Evolutionary conservation across 352 stramenopile genomes (phyloP).

Genomic region (Globisporangium sylvaticum): DNA sequence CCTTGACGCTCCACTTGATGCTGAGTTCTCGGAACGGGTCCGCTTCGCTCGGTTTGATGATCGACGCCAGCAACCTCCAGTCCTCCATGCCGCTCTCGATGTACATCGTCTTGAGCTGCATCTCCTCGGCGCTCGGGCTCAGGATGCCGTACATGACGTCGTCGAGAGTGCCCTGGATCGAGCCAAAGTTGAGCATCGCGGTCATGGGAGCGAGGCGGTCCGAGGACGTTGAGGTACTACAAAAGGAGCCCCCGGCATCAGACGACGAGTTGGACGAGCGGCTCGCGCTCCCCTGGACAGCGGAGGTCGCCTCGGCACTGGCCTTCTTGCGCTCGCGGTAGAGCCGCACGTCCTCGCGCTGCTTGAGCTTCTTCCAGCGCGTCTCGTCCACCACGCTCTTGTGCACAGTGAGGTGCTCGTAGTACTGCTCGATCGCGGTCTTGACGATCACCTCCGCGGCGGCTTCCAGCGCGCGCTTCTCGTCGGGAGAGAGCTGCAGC

Average conservation of each 20-base stretch:
- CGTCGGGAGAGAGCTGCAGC: background rate
- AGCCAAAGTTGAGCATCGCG: conserved; percentile 24
- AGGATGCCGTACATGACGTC: background rate
- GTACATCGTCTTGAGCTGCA: conserved; percentile 55
- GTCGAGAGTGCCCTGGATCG: conserved; percentile 20
- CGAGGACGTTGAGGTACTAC: background rate
- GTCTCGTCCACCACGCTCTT: background rate
- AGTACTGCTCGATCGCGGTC: background rate
- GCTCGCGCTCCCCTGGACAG: background rate
- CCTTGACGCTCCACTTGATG: background rate
- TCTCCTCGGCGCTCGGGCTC: conserved; percentile 22
- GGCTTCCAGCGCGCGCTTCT: background rate
- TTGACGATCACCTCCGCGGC: background rate
- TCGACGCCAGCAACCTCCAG: conserved; percentile 15
- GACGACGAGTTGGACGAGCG: background rate
- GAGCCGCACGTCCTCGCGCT: conserved; percentile 21
- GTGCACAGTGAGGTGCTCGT: background rate
- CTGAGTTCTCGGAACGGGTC: background rate
- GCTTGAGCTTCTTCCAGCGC: conserved; percentile 53
- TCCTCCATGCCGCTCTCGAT: conserved; percentile 46
- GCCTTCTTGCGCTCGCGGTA: background rate
- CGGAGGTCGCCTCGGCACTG: conserved; percentile 20
- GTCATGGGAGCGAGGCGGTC: background rate
- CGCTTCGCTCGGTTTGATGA: background rate
- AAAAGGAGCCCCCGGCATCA: too few relatives aligned